Conservation (phyloP, 176 grass and related monocot species). For the Saccharum officinarum region DNA sequence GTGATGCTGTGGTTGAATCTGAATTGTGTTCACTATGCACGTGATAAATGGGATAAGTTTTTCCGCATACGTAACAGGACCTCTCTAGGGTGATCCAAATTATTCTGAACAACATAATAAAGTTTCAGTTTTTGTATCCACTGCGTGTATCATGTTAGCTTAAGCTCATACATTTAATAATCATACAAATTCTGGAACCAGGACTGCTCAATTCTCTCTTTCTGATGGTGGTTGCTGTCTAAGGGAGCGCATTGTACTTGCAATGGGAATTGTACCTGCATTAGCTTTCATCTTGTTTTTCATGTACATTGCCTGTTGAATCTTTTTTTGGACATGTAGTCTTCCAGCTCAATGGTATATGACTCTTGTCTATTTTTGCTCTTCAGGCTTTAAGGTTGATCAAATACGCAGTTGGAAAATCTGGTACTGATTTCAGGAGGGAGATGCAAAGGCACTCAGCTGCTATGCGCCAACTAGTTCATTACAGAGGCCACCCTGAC, state of each 20-base stretch:
- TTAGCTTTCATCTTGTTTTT: conserved; percentile 14
- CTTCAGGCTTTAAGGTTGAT: conserved; percentile 81
- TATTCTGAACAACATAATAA: not conserved
- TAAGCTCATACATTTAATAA: not conserved
- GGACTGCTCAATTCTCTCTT: not conserved
- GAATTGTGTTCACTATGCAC: not conserved
- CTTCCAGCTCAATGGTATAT: conserved; percentile 12
- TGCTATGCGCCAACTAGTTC: conserved; percentile 84
- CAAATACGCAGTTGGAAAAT: conserved; percentile 94
- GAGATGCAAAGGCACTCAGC: conserved; percentile 96
- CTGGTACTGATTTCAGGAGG: conserved; percentile 87
- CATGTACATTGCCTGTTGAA: conserved; percentile 14
- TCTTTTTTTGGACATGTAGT: not conserved
- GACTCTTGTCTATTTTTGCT: conserved; percentile 12
- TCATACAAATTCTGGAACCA: not conserved
- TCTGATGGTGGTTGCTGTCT: not conserved
- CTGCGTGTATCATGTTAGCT: not conserved
- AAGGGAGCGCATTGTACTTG: not conserved
- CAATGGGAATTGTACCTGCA: not conserved
- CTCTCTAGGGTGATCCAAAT: conserved; percentile 8
- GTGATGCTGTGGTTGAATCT: not conserved
- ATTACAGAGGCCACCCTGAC: conserved; percentile 89
- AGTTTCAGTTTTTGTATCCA: conserved; percentile 2
- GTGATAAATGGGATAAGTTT: not conserved
- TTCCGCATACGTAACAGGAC: not conserved